Percentiles rank a stretch among this genome's conserved stretches.
Conservation (phyloP, 352 stramenopile species). For the Pilasporangium apinafurcum region DNA sequence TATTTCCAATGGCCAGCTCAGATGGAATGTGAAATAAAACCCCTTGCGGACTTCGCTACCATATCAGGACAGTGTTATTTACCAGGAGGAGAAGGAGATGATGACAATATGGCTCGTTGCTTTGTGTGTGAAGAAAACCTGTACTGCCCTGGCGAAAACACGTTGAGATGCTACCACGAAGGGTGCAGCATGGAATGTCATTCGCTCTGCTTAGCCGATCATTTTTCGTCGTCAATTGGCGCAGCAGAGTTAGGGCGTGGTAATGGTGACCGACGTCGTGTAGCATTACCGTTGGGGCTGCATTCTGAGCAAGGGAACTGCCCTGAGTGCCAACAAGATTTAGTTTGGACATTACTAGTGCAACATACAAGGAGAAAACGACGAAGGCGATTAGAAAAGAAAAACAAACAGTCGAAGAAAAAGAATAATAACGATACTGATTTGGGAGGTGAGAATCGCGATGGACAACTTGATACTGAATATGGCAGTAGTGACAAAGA, state of each 20-base stretch:
- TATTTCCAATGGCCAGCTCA: slow-evolving; percentile 24
- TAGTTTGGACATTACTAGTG: slow-evolving; percentile 40
- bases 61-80: not conserved
- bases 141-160: not conserved
- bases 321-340: slow-evolving; percentile 26
- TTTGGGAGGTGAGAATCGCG: no score
- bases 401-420: not conserved
- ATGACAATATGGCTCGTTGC: slow-evolving; percentile 6
- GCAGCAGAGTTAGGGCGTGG: no score
- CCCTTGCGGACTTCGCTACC: slow-evolving; percentile 10
- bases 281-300: slow-evolving; percentile 1
- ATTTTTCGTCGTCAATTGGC: slow-evolving; percentile 26
- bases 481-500: no score
- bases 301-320: slow-evolving; percentile 25
- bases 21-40: slow-evolving; percentile 30
- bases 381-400: not conserved
- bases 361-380: slow-evolving; percentile 4
- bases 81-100: not conserved
- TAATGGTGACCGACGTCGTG: no score
- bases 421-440: not conserved
- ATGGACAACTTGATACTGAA: no score
- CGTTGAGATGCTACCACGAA: slow-evolving; percentile 30
- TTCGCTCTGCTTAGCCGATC: slow-evolving; percentile 35
- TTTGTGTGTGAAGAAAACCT: slow-evolving; percentile 42
- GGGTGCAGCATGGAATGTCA: slow-evolving; percentile 39